Evolutionary conservation across 805 yeast species (phyloP).

Genomic region (Teunomyces funiuensis): DNA sequence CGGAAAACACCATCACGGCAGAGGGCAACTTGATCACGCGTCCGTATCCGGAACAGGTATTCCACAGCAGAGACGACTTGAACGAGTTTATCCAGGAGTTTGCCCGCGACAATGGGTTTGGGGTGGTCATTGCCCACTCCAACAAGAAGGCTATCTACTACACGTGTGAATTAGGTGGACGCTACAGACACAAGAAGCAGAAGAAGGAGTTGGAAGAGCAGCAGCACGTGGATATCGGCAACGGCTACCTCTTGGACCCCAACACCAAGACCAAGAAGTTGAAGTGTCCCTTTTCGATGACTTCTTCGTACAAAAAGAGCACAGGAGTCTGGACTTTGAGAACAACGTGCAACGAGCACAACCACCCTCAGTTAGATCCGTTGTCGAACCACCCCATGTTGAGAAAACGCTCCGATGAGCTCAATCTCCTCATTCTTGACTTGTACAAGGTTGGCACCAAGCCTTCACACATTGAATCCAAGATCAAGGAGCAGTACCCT

Average conservation of each 20-base stretch:
- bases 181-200: conserved; percentile 50
- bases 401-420: conserved; percentile 52
- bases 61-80: conserved; percentile 48
- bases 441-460: conserved; percentile 55
- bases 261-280: conserved; percentile 50
- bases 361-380: conserved; percentile 59
- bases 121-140: conserved; percentile 59
- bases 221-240: conserved; percentile 27
- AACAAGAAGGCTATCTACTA: conserved; percentile 59
- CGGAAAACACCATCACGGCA: conserved; percentile 46
- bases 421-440: conserved; percentile 51
- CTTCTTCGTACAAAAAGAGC: conserved; percentile 52
- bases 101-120: conserved; percentile 58
- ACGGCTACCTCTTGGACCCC: conserved; percentile 36
- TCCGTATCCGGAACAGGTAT: conserved; percentile 53
- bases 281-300: conserved; percentile 60
- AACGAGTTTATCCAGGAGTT: conserved; percentile 56
- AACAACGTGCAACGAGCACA: conserved; percentile 56
- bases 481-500: conserved; percentile 50
- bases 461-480: conserved; percentile 53
- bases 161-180: conserved; percentile 59
- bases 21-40: conserved; percentile 54
- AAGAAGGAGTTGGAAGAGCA: conserved; percentile 21
- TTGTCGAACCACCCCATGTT: conserved; percentile 56
- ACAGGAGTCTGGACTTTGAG: conserved; percentile 52